Conservation (phyloP, 352 stramenopile genomes). For the Phytopythium vexans region DNA sequence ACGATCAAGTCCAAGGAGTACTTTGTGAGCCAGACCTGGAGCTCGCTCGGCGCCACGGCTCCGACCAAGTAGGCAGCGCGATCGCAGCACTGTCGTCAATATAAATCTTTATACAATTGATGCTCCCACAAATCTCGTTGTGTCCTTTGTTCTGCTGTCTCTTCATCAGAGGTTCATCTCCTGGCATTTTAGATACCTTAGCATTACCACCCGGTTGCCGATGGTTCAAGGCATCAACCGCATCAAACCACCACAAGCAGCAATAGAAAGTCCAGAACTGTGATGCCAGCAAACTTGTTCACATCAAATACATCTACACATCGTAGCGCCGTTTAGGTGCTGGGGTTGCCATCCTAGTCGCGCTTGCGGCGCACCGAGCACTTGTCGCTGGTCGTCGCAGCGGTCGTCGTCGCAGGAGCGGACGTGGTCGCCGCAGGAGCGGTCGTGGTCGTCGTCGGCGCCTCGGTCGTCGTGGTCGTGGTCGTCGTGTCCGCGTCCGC, state of each 20-base stretch:
- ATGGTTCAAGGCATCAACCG: too few species aligned
- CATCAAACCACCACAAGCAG: too few species aligned
- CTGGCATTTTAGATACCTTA: too few species aligned
- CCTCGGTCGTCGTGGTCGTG: background rate
- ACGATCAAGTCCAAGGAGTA: slow-evolving; percentile 48
- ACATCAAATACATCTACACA: slow-evolving; percentile 1
- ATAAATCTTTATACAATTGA: too few species aligned
- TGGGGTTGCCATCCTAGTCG: background rate
- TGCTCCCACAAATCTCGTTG: too few species aligned
- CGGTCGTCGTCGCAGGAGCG: background rate
- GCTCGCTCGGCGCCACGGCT: slow-evolving; percentile 20
- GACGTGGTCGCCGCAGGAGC: background rate
- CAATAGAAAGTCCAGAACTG: too few species aligned
- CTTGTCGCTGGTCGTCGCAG: slow-evolving; percentile 4
- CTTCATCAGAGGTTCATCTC: too few species aligned
- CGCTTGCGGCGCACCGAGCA: slow-evolving; percentile 7
- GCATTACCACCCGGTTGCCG: too few species aligned
- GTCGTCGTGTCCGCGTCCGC: background rate
- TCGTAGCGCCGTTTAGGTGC: background rate
- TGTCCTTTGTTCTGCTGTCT: too few species aligned
- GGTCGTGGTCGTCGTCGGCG: background rate
- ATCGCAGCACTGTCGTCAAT: too few species aligned
- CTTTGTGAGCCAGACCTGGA: slow-evolving; percentile 35
- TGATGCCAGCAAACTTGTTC: background rate
- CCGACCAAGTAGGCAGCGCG: slow-evolving; percentile 20